Percentiles rank a stretch among this genome's conserved stretches.
phyloP scores from a whole-genome alignment of 2,329 filamentous ascomycete species.

The Aspergillus unguis region DNA sequence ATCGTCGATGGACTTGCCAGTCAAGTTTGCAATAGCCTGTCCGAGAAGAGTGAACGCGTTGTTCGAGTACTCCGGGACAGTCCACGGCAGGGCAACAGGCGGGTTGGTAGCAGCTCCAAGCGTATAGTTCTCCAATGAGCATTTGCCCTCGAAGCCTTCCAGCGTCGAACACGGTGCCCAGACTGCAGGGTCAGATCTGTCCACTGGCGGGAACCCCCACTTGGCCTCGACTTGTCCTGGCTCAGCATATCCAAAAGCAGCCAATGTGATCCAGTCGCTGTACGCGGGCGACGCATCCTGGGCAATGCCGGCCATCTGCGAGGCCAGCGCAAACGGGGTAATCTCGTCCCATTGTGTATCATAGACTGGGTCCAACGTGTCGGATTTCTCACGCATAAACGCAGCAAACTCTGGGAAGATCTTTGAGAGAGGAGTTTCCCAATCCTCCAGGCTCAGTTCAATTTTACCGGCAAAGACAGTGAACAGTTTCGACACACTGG shows the following conservation, averaged over 20 bases:
- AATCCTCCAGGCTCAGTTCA: conserved; percentile 32
- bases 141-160: neutral
- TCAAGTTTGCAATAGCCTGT: conserved; percentile 45
- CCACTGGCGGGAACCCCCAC: conserved; percentile 32
- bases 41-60: conserved; percentile 40
- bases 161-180: conserved; percentile 13
- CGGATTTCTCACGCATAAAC: conserved; percentile 20
- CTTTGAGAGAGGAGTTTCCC: conserved; percentile 46
- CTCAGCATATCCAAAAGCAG: neutral
- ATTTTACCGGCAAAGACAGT: conserved; percentile 40
- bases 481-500: conserved; percentile 41
- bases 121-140: neutral
- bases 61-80: conserved; percentile 51
- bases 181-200: conserved; percentile 15
- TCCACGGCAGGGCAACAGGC: conserved; percentile 45
- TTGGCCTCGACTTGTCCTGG: conserved; percentile 15
- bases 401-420: conserved; percentile 42
- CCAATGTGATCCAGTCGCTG: neutral
- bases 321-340: conserved; percentile 46
- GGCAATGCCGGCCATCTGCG: conserved; percentile 46
- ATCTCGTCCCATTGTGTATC: conserved; percentile 48
- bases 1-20: conserved; percentile 40
- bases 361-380: conserved; percentile 28
- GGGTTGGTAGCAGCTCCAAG: conserved; percentile 12
- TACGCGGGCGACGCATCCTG: conserved; percentile 11